phyloP scores from a whole-genome alignment of 2,329 filamentous ascomycete species.

The Bretziella fagacearum region DNA sequence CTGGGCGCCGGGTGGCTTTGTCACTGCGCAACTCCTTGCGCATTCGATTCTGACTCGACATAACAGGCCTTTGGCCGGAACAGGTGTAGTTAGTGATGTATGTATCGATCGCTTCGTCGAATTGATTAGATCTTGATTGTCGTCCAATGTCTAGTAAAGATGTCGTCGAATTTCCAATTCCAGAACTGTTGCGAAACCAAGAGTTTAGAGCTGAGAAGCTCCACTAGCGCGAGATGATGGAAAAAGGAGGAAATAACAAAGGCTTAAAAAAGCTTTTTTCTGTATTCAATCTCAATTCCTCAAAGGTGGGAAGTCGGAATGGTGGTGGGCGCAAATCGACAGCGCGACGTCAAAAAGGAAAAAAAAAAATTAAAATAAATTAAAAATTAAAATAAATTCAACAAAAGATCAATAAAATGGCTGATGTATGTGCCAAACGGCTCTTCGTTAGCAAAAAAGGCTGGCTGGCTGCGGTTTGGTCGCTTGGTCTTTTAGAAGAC shows the following conservation, averaged over 20 bases:
- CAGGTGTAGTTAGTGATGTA: background rate
- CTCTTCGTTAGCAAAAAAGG: too few species aligned
- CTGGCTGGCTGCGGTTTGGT: too few species aligned
- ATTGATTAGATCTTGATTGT: too few species aligned
- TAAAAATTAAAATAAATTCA: too few species aligned
- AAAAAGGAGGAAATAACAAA: background rate
- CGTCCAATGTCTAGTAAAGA: background rate
- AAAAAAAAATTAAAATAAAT: too few species aligned
- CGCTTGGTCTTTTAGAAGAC: too few species aligned
- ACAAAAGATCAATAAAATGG: too few species aligned
- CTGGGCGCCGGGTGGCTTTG: constrained; percentile 2
- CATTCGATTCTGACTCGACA: background rate
- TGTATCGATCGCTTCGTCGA: background rate
- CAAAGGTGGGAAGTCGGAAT: background rate
- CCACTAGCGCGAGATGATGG: background rate
- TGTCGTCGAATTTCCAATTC: constrained; percentile 1
- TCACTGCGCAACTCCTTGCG: constrained; percentile 3
- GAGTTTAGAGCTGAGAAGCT: background rate
- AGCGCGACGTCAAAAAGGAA: too few species aligned
- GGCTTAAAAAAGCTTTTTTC: too few species aligned
- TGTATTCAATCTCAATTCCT: too few species aligned
- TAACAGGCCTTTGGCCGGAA: background rate
- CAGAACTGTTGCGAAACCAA: background rate
- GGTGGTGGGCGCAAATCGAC: too few species aligned
- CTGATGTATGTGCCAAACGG: too few species aligned